Evolutionary conservation across 805 yeast genomes (phyloP), one percentile per base, ranked within the genome.

Genomic region (Maudiozyma saulgeensis): DNA sequence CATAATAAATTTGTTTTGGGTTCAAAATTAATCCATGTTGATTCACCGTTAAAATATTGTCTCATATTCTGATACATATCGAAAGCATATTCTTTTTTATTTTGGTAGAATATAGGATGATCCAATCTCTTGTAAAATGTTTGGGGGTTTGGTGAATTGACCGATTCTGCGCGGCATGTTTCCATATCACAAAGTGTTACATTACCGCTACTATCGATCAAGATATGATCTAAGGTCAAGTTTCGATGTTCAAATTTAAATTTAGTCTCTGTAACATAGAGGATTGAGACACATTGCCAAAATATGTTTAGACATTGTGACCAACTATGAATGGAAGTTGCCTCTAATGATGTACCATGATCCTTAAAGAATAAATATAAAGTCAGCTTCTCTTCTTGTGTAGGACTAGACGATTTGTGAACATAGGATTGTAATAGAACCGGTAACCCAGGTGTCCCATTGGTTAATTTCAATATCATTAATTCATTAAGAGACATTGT

Each of bases 211-310:
- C 56, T 54, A 45, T 70, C 70, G 16, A 84, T 67, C 15, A 81
- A 67, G 47, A 84, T 68, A 57, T 84, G 84, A 12, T 82, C 82
- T 74, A 84, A 73, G 53, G 81, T 84, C 51, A 84, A 63, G 61
- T 84, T 87, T 44, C 91, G 71, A 57, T 84, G 91, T 63, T 84
- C 90, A 63, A 83, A 83, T 52, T 74, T 70, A 51, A 68, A 67
- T 37, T 66, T 59, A 15, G 68, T 62, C 61, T 84, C 89, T 1
- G 79, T 82, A 9, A 64, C 64, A 25, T 76, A 73, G 25, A 84
- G 63, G 4, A 71, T 63, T n/a, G 68, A 62, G 1, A 71, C 79
- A 25, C 80, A 66, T 52, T 72, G 73, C 78, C 81, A 76, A 55
- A 84, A 81, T 1, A 84, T 72, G 9, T 59, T 68, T 16, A 60